Conservation (phyloP, 1,139 yeast species). For the Saccharomyces hybrid region DNA sequence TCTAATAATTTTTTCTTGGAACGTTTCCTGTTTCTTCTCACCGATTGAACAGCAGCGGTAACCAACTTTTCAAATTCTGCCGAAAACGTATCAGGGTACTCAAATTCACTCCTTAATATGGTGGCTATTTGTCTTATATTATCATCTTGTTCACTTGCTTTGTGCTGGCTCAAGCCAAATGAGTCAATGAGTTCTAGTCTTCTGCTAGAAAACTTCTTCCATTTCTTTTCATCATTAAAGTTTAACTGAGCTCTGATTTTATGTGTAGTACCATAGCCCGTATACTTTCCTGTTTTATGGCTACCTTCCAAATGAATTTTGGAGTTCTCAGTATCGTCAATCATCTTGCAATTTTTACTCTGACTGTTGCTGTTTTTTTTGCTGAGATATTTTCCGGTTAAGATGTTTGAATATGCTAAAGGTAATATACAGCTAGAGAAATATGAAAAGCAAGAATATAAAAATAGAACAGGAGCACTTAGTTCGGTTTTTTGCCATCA, state of each 20-base stretch:
- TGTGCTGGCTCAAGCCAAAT: constrained; percentile 62
- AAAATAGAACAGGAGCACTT: not conserved
- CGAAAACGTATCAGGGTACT: constrained; percentile 49
- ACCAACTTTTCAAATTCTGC: constrained; percentile 83
- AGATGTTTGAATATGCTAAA: not conserved
- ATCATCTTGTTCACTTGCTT: constrained; percentile 88
- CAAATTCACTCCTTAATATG: constrained; percentile 65
- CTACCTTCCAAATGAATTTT: not conserved
- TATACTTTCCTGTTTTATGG: not conserved
- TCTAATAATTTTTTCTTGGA: constrained; percentile 29
- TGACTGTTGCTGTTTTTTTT: not conserved
- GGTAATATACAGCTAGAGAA: not conserved
- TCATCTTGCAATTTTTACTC: not conserved
- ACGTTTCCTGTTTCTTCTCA: constrained; percentile 58
- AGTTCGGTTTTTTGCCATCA: not conserved
- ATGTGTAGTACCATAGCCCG: constrained; percentile 60
- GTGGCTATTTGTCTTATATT: constrained; percentile 72
- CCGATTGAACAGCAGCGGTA: constrained; percentile 84
- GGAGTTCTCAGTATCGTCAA: not conserved
- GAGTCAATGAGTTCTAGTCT: constrained; percentile 82
- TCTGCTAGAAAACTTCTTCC: constrained; percentile 87
- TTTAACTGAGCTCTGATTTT: constrained; percentile 63
- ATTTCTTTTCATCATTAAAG: constrained; percentile 69
- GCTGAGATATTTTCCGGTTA: not conserved
- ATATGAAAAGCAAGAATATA: not conserved